Evolutionary conservation across 2,329 filamentous ascomycete genomes (phyloP).

Genomic region (Alternaria tenuissima): DNA sequence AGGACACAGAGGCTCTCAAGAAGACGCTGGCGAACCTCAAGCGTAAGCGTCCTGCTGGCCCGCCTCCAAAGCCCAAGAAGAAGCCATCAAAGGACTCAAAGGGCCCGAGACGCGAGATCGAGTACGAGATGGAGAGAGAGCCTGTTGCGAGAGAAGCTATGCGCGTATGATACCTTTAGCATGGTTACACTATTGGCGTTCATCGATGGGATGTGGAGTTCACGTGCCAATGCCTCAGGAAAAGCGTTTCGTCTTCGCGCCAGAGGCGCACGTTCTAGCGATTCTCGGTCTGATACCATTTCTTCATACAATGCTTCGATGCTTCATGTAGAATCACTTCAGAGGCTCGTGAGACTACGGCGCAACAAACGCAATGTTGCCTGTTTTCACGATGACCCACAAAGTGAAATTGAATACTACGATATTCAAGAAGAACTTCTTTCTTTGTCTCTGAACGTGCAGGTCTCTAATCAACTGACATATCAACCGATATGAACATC

Average conservation of each 20-base stretch:
- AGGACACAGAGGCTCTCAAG: conserved; percentile 64
- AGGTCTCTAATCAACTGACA: neutral
- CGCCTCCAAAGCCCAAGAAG: conserved; percentile 65
- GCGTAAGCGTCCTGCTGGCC: conserved; percentile 63
- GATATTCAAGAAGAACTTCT: neutral
- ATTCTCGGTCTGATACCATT: neutral
- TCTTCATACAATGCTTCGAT: neutral
- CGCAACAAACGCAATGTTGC: neutral
- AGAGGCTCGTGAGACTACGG: neutral
- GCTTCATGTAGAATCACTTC: neutral
- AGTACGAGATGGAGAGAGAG: conserved; percentile 77
- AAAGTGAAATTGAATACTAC: neutral
- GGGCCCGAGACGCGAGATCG: conserved; percentile 74
- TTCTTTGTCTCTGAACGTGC: neutral
- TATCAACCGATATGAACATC: neutral
- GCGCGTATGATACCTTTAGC: conserved; percentile 38
- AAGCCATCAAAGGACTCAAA: conserved; percentile 58
- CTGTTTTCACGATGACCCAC: conserved; percentile 1
- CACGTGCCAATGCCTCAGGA: neutral
- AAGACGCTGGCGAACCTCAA: conserved; percentile 63
- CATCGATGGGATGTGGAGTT: conserved; percentile 18
- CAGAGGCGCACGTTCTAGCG: neutral
- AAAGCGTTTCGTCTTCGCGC: conserved; percentile 3
- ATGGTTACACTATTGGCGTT: conserved; percentile 25
- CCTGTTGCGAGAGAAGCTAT: conserved; percentile 53